Evolutionary conservation across 345 rosid species (phyloP).

Genomic region (Kernera saxatilis): DNA sequence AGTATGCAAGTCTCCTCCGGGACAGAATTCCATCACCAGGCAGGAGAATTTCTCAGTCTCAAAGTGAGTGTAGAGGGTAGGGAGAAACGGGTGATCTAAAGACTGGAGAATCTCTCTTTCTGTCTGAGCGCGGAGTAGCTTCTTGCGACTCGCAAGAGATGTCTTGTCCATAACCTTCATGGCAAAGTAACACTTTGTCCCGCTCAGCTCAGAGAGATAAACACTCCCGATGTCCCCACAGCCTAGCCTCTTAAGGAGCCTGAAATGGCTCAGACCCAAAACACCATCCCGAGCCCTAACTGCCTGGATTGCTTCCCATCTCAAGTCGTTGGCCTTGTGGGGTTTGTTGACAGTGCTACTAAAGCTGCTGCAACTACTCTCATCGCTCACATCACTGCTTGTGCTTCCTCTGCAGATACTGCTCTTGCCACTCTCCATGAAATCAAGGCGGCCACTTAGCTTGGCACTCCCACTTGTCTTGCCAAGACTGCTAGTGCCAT

Average conservation of each 20-base stretch:
- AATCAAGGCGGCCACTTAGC: slow-evolving; percentile 70
- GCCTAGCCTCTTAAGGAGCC: slow-evolving; percentile 82
- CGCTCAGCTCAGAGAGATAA: slow-evolving; percentile 81
- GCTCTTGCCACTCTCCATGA: slow-evolving; percentile 81
- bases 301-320: slow-evolving; percentile 95
- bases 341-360: slow-evolving; percentile 81
- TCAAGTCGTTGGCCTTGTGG: slow-evolving; percentile 78
- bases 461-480: slow-evolving; percentile 77
- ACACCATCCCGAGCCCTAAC: slow-evolving; percentile 62
- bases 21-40: slow-evolving; percentile 91
- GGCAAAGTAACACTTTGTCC: slow-evolving; percentile 80
- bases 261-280: slow-evolving; percentile 77
- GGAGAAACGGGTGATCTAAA: slow-evolving; percentile 90
- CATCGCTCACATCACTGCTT: slow-evolving; percentile 85
- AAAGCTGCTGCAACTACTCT: slow-evolving; percentile 90
- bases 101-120: slow-evolving; percentile 88
- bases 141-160: slow-evolving; percentile 80
- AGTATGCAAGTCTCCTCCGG: slow-evolving; percentile 90
- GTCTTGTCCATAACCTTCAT: slow-evolving; percentile 98
- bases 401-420: slow-evolving; percentile 91
- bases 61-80: slow-evolving; percentile 78
- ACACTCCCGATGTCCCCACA: slow-evolving; percentile 96
- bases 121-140: slow-evolving; percentile 89
- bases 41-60: slow-evolving; percentile 93
- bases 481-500: slow-evolving; percentile 61